Evolutionary conservation across 1,284 basidiomycete species (phyloP), one percentile per base, ranked within the genome.

Genomic region (Phellopilus nigrolimitatus): DNA sequence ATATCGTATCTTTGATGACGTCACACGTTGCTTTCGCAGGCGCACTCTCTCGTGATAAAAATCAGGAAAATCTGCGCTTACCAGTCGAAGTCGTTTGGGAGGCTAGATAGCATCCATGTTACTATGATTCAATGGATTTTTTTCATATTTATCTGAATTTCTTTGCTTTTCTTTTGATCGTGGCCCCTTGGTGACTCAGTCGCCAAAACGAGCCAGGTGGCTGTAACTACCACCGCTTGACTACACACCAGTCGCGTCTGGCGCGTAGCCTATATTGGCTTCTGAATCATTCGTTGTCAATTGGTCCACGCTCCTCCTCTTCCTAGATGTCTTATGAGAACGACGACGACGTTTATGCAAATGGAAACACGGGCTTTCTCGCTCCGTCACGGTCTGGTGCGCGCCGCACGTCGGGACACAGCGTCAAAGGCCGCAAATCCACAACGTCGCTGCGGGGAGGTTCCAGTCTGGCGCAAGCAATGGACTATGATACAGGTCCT

Each of bases 1-100:
- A 87, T 60, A 71, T 85, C n/a, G 80, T 82, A 9, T 67, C 74
- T 33, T 60, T 85, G 46, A 64, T 84, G 55, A 82, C 74, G 2
- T 73, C 71, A 24, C 74, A 83, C 60, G 78, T 83, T 54, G 68
- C 76, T 6, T 76, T 84, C 59, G 73, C 78, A 3, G 79, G 70
- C 46, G 74, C 77, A 28, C 59, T 71, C 15, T 65, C 63, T 4
- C 38, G 33, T 22, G 46, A 40, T 8, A 37, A 50, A 40, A 13
- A 10, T 19, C 38, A 3, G 10, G 9, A 34, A 4, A 17, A 49
- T 8, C 22, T 19, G 19, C 28, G 27, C 13, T 8, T 21, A 21
- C 22, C 47, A n/a, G n/a, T n/a, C 8, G 36, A 55, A 28, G 43
- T 25, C 54, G 56, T 56, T 27, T 53, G 45, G 33, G 50, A 49